Percentiles rank a stretch among this genome's conserved stretches.
These are phyloP conservation scores for Cicer arietinum DNA, from an alignment of 306 rosid genomes.

Conservation along the genomic window DNA sequence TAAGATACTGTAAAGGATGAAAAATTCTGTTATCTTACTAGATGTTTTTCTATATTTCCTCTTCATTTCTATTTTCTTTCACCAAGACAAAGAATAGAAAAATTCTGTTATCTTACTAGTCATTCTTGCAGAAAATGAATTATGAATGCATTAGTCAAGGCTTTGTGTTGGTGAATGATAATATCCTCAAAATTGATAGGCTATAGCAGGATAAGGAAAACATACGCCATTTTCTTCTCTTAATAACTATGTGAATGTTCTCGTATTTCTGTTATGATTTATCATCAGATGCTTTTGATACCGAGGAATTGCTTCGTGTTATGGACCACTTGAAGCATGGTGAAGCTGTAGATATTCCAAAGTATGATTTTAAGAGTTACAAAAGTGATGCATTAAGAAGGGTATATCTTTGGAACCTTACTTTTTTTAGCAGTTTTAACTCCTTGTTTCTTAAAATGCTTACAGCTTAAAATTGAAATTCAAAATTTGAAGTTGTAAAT, in stretches of 20 bases:
- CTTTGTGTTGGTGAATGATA: not conserved
- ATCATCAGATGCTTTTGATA: constrained; percentile 92
- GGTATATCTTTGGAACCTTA: constrained; percentile 60
- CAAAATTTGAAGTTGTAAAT: constrained; percentile 28
- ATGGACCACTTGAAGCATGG: constrained; percentile 92
- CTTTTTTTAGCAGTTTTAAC: constrained; percentile 8
- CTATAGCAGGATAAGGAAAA: constrained; percentile 23
- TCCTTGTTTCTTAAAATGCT: constrained; percentile 26
- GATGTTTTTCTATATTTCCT: not conserved
- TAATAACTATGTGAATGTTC: constrained; percentile 31
- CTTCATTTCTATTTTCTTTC: not conserved
- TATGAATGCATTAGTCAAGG: constrained; percentile 4
- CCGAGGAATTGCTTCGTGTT: constrained; percentile 68
- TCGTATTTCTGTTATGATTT: constrained; percentile 22
- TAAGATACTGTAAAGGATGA: constrained; percentile 4
- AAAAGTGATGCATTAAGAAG: constrained; percentile 76
- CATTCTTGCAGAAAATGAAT: not conserved
- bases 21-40: not conserved
- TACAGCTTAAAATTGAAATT: constrained; percentile 6
- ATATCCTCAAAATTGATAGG: constrained; percentile 20
- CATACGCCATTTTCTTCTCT: constrained; percentile 15
- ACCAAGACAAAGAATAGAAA: too few species aligned
- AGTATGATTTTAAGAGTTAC: constrained; percentile 91
- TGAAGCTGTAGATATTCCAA: constrained; percentile 91
- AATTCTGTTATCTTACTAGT: not conserved